A percentile compares a stretch with the other conserved stretches of the same genome.
Evolutionary conservation across 2,329 filamentous ascomycete species (phyloP).

Genomic region (Cordyceps cateniannulata): DNA sequence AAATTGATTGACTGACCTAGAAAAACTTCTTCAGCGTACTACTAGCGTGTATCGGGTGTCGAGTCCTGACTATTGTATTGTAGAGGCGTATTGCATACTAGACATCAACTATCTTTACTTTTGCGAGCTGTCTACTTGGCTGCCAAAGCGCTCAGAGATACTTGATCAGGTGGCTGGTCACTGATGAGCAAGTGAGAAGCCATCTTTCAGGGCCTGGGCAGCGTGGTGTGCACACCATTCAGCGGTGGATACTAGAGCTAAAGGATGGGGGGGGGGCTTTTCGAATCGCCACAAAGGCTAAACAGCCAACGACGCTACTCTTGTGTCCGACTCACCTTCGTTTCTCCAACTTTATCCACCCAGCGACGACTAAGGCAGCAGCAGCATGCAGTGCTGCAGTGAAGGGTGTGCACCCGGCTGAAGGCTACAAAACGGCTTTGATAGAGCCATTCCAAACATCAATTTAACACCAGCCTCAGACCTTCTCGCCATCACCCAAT

Average conservation of each 20-base stretch:
- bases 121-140: too few species aligned
- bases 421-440: neutral
- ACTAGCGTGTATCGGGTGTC: neutral
- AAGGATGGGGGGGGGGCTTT: neutral
- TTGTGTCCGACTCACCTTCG: neutral
- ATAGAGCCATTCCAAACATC: neutral
- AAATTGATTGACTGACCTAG: neutral
- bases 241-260: neutral
- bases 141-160: too few species aligned
- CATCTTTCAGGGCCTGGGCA: neutral
- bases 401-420: neutral
- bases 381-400: neutral
- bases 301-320: neutral
- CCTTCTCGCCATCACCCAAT: neutral
- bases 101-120: too few species aligned
- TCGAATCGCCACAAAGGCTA: neutral
- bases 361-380: neutral
- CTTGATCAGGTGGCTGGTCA: neutral
- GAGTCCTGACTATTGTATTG: neutral
- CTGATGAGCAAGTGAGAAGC: neutral
- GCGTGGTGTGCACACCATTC: neutral
- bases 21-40: neutral
- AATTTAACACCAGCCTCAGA: neutral
- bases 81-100: neutral
- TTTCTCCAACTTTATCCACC: neutral